Evolutionary conservation across 352 stramenopile genomes (phyloP), one percentile per base, ranked within the genome.

Genomic region (Phytophthora colocasiae): DNA sequence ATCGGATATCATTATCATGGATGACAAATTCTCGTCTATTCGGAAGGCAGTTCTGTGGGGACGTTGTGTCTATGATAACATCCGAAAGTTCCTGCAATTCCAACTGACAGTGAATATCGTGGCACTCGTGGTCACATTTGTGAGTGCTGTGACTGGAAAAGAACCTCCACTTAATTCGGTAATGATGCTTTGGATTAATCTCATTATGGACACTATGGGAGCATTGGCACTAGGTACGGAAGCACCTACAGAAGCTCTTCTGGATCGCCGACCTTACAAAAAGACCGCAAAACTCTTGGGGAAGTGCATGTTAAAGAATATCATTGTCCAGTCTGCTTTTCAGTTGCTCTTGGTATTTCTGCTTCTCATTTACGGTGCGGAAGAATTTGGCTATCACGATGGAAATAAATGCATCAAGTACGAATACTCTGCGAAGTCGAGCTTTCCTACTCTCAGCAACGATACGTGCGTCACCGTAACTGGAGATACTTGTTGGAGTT

Each of bases 161-260:
- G 91, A 95, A 41, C 85, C 87, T 26, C 85, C 83, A 3, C 64
- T 96, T 22, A 92, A 92, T 63, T 89, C 85, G 22, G 87, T 96
- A 40, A 93, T 93, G 85, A 93, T 96, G 85, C 78, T 96, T 15
- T 96, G 87, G 87, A 91, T 96, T 58, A 94, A 96, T 41, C 59
- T 96, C 10, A 94, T 94, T 58, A 96, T 94, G 83, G 87, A 96
- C 56, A 91, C 85, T 8, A 93, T 93, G 83, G 83, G 84, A 1
- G 83, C 85, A 1, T 43, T 93, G 2, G 87, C 87, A 10, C 69
- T 95, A 1, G 87, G 85, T 6, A 95, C 87, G 0, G 87, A 95
- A 46, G 78, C 73, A 0, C 87, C 87, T 6, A 92, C 83, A 0
- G 77, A 91, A 27, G 74, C 79, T 9, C 32, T 95, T 24, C 58